Percentiles rank a stretch among this genome's conserved stretches.
Conservation (phyloP, 768 basidiomycete species). For the Coprinellus aureogranulatus region DNA sequence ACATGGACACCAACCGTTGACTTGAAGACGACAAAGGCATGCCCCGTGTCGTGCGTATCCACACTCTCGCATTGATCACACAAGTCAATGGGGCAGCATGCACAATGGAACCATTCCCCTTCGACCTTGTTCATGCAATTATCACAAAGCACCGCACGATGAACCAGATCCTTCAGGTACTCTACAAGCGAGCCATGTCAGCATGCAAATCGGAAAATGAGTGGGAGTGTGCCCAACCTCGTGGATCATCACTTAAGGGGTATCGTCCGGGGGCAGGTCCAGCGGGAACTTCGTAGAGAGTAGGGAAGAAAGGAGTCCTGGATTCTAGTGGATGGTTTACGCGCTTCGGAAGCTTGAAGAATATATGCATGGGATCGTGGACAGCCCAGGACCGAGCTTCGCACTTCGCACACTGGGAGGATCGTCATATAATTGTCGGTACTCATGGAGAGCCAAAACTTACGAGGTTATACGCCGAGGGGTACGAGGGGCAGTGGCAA, state of each 20-base stretch:
- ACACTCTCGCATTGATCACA: constrained; percentile 79
- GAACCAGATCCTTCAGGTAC: constrained; percentile 60
- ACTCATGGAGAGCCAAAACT: constrained; percentile 17
- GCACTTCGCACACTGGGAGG: constrained; percentile 72
- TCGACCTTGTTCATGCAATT: constrained; percentile 76
- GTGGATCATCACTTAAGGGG: constrained; percentile 39
- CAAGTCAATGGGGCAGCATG: constrained; percentile 83
- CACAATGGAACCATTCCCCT: constrained; percentile 92
- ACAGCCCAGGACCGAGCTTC: constrained; percentile 73
- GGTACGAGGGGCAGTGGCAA: constrained; percentile 73
- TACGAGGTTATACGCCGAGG: constrained; percentile 69
- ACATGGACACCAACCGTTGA: constrained; percentile 50
- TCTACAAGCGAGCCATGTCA: constrained; percentile 32
- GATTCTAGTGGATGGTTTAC: constrained; percentile 58
- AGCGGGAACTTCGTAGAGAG: constrained; percentile 60
- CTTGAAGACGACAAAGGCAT: constrained; percentile 88
- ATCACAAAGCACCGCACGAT: constrained; percentile 77
- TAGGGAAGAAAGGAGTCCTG: constrained; percentile 61
- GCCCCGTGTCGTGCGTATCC: constrained; percentile 79
- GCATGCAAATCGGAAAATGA: neutral
- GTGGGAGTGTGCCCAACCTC: constrained; percentile 43
- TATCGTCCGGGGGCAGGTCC: constrained; percentile 49
- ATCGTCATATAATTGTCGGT: neutral
- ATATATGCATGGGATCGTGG: constrained; percentile 83
- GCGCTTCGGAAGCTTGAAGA: constrained; percentile 83